phyloP scores from a whole-genome alignment of 1,139 yeast species.

The Magnusiomyces starmeri region DNA sequence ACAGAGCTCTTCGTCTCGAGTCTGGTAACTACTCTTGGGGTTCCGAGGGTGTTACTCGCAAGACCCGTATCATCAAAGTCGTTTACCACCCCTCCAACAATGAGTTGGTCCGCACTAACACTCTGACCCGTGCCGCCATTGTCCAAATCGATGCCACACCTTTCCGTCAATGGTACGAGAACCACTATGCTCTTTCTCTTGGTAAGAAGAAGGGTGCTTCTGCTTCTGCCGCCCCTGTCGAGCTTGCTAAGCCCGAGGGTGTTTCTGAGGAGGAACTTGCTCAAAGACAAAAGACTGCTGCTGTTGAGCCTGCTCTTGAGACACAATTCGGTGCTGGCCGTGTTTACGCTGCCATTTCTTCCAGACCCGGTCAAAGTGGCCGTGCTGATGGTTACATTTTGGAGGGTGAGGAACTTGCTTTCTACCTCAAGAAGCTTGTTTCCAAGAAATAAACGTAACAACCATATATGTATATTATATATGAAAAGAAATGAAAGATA shows the following conservation, averaged over 20 bases:
- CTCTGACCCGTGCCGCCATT: slow-evolving; percentile 97
- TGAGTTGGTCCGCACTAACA: slow-evolving; percentile 99
- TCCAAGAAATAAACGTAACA: slow-evolving; percentile 77
- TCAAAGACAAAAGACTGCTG: slow-evolving; percentile 32
- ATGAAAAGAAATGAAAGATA: background rate
- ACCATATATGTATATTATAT: background rate
- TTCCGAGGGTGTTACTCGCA: slow-evolving; percentile 96
- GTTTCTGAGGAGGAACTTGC: slow-evolving; percentile 85
- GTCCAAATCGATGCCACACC: slow-evolving; percentile 99
- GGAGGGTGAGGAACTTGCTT: slow-evolving; percentile 99
- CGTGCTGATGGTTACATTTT: slow-evolving; percentile 99
- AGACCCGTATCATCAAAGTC: slow-evolving; percentile 97
- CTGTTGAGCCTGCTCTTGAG: slow-evolving; percentile 79
- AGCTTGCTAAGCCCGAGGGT: slow-evolving; percentile 81
- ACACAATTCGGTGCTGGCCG: slow-evolving; percentile 29
- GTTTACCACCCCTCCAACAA: slow-evolving; percentile 99
- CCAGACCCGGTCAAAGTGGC: slow-evolving; percentile 99
- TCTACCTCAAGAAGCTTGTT: slow-evolving; percentile 99
- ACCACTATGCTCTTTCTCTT: slow-evolving; percentile 90
- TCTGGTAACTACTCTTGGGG: slow-evolving; percentile 99
- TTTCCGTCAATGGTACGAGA: slow-evolving; percentile 98
- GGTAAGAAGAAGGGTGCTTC: slow-evolving; percentile 68
- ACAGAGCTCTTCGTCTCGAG: slow-evolving; percentile 99
- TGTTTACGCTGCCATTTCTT: slow-evolving; percentile 96
- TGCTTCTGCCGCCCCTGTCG: slow-evolving; percentile 57